A percentile compares a stretch with the other conserved stretches of the same genome.
Conservation (phyloP, 768 basidiomycete species). For the Boletus pseudopeckii region DNA sequence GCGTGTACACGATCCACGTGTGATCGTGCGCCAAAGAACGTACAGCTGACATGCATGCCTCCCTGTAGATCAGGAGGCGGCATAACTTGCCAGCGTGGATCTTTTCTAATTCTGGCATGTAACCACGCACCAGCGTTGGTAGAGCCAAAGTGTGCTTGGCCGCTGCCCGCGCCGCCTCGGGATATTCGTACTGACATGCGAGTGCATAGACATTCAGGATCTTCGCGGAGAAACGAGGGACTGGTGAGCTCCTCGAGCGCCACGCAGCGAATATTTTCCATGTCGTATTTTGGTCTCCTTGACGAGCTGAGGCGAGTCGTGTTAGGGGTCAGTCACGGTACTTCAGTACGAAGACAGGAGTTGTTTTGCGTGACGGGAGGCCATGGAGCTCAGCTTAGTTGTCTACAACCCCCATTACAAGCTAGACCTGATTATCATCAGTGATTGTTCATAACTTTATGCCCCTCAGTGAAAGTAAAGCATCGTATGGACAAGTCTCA, state of each 20-base stretch:
- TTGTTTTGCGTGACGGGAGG: too few species aligned
- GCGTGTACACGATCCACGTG: conserved; percentile 1
- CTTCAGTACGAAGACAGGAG: too few species aligned
- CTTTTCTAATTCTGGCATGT: conserved; percentile 12
- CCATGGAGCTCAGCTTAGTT: too few species aligned
- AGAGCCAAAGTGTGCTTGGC: conserved; percentile 6
- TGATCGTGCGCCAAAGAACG: conserved; percentile 2
- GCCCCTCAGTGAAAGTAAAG: too few species aligned
- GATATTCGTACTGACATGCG: conserved; percentile 7
- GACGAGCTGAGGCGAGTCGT: too few species aligned
- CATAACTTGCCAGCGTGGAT: conserved; percentile 5
- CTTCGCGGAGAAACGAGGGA: neutral
- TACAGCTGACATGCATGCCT: neutral
- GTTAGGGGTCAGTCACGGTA: too few species aligned
- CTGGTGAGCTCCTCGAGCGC: conserved; percentile 3
- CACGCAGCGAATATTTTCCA: conserved; percentile 1
- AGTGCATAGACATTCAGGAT: conserved; percentile 12
- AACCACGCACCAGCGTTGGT: neutral
- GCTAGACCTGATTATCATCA: too few species aligned
- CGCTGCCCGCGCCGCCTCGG: conserved; percentile 1
- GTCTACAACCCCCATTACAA: too few species aligned
- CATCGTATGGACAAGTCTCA: neutral
- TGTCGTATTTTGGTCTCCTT: too few species aligned
- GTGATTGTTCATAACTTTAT: too few species aligned
- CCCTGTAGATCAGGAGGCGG: conserved; percentile 10